Conservation (phyloP, 257 asterid species). For the Scutellaria barbata region DNA sequence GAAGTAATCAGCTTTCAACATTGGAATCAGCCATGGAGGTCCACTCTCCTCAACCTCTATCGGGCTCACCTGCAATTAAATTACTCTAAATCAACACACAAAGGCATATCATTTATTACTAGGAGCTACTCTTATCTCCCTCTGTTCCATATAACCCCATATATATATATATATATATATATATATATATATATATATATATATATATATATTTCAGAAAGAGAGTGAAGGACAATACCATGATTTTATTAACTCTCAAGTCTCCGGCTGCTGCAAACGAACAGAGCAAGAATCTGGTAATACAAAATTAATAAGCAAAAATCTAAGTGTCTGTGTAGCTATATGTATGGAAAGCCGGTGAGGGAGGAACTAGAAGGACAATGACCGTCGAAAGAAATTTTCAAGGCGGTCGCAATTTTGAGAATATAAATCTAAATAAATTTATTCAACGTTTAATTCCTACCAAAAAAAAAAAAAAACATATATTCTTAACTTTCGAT, state of each 20-base stretch:
- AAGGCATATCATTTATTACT: too few species aligned
- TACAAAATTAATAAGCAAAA: neutral
- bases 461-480: too few species aligned
- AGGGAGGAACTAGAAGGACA: slow-evolving; percentile 37
- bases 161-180: too few species aligned
- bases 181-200: too few species aligned
- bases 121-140: too few species aligned
- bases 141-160: too few species aligned
- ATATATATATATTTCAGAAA: too few species aligned
- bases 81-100: too few species aligned
- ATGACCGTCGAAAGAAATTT: slow-evolving; percentile 29
- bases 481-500: too few species aligned
- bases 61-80: slow-evolving; percentile 45
- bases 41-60: slow-evolving; percentile 37
- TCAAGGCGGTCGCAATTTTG: slow-evolving; percentile 46
- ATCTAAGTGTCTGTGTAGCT: slow-evolving; percentile 19
- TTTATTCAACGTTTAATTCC: too few species aligned
- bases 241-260: slow-evolving; percentile 8
- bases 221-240: slow-evolving; percentile 26
- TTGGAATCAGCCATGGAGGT: slow-evolving; percentile 65
- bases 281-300: slow-evolving; percentile 18
- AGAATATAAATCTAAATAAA: too few species aligned
- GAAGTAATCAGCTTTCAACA: slow-evolving; percentile 63
- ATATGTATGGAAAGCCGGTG: slow-evolving; percentile 35
- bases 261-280: neutral